Conservation (phyloP, 1,139 yeast genomes). For the Nadsonia commutata region DNA sequence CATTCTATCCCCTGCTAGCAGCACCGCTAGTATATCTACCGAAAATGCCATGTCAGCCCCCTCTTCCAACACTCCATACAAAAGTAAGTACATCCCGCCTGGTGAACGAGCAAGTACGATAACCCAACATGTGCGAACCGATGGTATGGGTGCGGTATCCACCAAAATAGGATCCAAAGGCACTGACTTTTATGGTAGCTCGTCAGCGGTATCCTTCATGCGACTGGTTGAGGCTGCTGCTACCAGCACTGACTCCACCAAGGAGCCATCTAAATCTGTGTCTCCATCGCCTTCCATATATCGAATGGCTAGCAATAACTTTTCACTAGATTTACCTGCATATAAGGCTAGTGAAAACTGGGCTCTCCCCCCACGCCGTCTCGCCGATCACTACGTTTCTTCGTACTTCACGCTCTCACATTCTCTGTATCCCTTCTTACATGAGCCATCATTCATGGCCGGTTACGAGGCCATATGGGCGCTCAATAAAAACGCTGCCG, state of each 20-base stretch:
- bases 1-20: not conserved
- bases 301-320: not conserved
- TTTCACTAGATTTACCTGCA: conserved; percentile 1
- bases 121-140: conserved; percentile 7
- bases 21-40: not conserved
- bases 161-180: conserved; percentile 1
- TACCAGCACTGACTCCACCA: conserved; percentile 3
- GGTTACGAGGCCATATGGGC: conserved; percentile 10
- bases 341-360: conserved; percentile 6
- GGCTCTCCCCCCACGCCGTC: conserved; percentile 10
- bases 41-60: not conserved
- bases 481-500: not conserved
- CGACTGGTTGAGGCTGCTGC: conserved; percentile 11
- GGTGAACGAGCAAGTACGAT: no score
- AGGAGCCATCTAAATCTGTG: not conserved
- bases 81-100: not conserved
- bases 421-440: conserved; percentile 11
- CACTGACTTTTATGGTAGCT: conserved; percentile 10
- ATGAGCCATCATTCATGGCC: conserved; percentile 11
- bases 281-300: not conserved
- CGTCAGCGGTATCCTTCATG: conserved; percentile 12
- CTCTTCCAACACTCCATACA: not conserved
- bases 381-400: conserved; percentile 11
- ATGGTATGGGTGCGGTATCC: conserved; percentile 11
- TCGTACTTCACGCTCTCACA: conserved; percentile 10